Percentiles rank a stretch among this genome's conserved stretches.
Conservation (phyloP, 148 eudicot genomes). For the Chenopodium suecicum region DNA sequence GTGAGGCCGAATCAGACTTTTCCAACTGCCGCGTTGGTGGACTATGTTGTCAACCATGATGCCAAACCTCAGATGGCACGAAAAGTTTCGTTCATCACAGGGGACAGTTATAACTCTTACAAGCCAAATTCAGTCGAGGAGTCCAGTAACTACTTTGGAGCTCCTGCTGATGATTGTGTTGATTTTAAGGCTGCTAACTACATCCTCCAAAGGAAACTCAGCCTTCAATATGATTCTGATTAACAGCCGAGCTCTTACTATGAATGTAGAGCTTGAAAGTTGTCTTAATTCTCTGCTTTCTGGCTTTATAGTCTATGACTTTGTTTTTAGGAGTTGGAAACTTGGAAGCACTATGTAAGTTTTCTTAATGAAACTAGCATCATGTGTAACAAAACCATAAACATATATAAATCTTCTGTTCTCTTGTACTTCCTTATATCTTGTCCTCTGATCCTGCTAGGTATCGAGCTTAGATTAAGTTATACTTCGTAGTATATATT, state of each 20-base stretch:
- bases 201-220: slow-evolving; percentile 32
- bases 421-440: background rate
- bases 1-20: slow-evolving; percentile 25
- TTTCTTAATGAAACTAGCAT: background rate
- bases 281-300: background rate
- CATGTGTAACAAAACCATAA: slow-evolving; percentile 3
- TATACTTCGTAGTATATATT: too few species aligned
- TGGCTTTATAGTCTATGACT: background rate
- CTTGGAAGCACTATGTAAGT: slow-evolving; percentile 22
- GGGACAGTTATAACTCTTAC: slow-evolving; percentile 11
- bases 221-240: slow-evolving; percentile 29
- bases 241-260: background rate
- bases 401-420: background rate
- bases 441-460: background rate
- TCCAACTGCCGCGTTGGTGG: slow-evolving; percentile 33
- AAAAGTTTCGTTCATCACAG: slow-evolving; percentile 27
- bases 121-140: slow-evolving; percentile 17
- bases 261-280: background rate
- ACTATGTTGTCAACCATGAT: slow-evolving; percentile 24
- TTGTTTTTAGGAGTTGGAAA: slow-evolving; percentile 19
- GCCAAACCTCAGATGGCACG: slow-evolving; percentile 9
- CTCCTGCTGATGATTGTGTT: slow-evolving; percentile 32
- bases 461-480: background rate
- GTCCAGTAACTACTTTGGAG: slow-evolving; percentile 22
- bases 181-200: slow-evolving; percentile 34